A percentile compares a stretch with the other conserved stretches of the same genome.
phyloP scores from a whole-genome alignment of 1,284 basidiomycete species.

The Rhodotorula glutinis region DNA sequence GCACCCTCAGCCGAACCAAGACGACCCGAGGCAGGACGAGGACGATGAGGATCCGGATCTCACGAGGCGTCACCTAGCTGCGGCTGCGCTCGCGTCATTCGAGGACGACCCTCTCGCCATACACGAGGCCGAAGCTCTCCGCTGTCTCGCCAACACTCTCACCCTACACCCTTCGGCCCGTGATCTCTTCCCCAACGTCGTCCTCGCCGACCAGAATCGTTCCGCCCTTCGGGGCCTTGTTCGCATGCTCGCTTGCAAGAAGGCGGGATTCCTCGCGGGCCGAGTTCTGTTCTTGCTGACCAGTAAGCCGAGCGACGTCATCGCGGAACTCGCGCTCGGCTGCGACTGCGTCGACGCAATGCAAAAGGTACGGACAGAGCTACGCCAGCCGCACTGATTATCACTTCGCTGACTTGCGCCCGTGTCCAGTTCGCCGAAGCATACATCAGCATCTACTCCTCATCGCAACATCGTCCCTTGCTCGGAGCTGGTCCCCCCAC shows the following conservation, averaged over 20 bases:
- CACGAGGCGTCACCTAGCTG: background rate
- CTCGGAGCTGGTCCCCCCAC: conserved; percentile 10
- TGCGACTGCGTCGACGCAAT: conserved; percentile 14
- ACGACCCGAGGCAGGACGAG: background rate
- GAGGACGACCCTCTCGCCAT: conserved; percentile 23
- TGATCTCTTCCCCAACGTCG: conserved; percentile 29
- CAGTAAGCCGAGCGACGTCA: conserved; percentile 30
- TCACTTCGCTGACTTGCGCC: background rate
- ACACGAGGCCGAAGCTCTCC: conserved; percentile 28
- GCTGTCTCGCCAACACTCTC: conserved; percentile 39
- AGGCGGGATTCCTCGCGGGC: conserved; percentile 30
- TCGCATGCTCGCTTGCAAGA: conserved; percentile 13
- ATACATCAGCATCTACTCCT: conserved; percentile 20
- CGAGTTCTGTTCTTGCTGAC: conserved; percentile 37
- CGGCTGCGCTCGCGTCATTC: background rate
- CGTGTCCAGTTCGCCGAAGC: conserved; percentile 16
- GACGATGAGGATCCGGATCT: background rate
- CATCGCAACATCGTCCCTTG: conserved; percentile 1
- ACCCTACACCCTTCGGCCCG: conserved; percentile 35
- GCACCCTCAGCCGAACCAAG: too few relatives aligned
- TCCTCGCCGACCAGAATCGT: conserved; percentile 18
- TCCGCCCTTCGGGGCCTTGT: conserved; percentile 18
- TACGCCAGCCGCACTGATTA: background rate
- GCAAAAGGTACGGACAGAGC: conserved; percentile 7
- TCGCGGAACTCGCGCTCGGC: conserved; percentile 22